Percentiles rank a stretch among this genome's conserved stretches.
Evolutionary conservation across 768 basidiomycete genomes (phyloP).

Genomic region (Mycena vulgaris): DNA sequence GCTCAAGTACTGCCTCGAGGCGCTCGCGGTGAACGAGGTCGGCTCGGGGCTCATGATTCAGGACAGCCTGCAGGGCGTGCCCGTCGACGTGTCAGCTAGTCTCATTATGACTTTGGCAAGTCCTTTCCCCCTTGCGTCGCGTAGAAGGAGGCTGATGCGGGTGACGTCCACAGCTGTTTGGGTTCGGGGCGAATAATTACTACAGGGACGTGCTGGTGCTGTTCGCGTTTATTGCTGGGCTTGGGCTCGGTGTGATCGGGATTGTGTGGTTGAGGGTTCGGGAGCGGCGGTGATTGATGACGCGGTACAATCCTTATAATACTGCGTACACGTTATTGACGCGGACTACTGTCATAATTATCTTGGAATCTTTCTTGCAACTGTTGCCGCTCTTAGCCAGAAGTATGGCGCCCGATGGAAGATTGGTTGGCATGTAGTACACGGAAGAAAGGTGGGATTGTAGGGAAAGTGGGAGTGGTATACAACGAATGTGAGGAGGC

Average conservation of each 20-base stretch:
- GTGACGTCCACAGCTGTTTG: slow-evolving; percentile 74
- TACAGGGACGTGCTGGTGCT: slow-evolving; percentile 92
- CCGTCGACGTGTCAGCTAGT: slow-evolving; percentile 82
- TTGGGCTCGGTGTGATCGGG: slow-evolving; percentile 78
- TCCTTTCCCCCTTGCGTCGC: slow-evolving; percentile 29
- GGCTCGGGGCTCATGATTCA: slow-evolving; percentile 88
- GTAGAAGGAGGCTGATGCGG: slow-evolving; percentile 1
- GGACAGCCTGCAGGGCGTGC: slow-evolving; percentile 86
- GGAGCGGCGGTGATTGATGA: slow-evolving; percentile 72
- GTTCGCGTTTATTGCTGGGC: slow-evolving; percentile 89
- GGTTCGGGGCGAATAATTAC: slow-evolving; percentile 86
- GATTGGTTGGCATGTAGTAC: not conserved
- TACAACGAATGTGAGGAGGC: slow-evolving; percentile 11
- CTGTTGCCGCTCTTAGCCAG: not conserved
- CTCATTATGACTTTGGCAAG: slow-evolving; percentile 89
- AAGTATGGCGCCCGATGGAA: no score
- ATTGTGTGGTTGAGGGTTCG: slow-evolving; percentile 85
- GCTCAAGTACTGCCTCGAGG: slow-evolving; percentile 87
- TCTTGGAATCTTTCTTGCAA: not conserved
- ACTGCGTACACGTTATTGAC: not conserved
- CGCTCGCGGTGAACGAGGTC: slow-evolving; percentile 93
- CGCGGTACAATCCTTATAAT: not conserved
- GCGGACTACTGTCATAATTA: not conserved
- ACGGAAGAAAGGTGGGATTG: not conserved
- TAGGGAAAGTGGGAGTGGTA: not conserved